Base-by-base conservation (phyloP, 345 rosid genomes). In the Pseudoturritis turrita region DNA sequence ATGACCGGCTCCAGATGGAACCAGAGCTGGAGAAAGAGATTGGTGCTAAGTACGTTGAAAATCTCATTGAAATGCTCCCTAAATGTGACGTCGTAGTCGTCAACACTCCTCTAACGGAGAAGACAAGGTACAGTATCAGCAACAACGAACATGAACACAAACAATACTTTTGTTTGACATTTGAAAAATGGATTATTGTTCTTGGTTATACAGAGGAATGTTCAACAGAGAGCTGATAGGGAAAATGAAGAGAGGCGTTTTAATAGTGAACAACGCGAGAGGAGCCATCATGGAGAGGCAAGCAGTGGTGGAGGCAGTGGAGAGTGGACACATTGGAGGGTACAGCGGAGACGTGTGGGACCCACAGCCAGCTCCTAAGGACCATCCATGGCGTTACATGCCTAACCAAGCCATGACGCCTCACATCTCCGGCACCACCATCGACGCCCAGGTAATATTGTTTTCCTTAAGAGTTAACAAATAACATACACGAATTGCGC, bases 331-430 rank as follows among this genome's bases (percentile, higher is more conserved):
- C 8, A 85, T 94, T 70, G 98, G 82, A 77, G 98, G 98, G 18
- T 94, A 94, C 69, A 88, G 98, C 47, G 97, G 98, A 35, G 98
- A 94, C 81, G 96, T 89, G 56, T 94, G 98, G 98, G 17, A 83
- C 45, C 98, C 96, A 14, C 97, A 94, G 52, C 97, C 97, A 15
- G 96, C 98, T 58, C 96, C 98, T 13, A 91, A 89, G 80, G 95
- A 94, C 73, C 98, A 94, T 47, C 99, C 97, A 19, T 94, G 99
- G 99, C 94, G 98, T 21, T 88, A 88, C 82, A 94, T 94, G 97
- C 96, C 97, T 39, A 89, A 94, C 82, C 99, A 94, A 3, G 97
- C 97, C 23, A 94, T 94, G 99, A 94, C 97, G 3, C 99, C 97
- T 72, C 97, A 94, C 81, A 81, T 91, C 60, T 94, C 99, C 18